A percentile compares a stretch with the other conserved stretches of the same genome.
These are phyloP conservation scores for Silene coronaria DNA, from an alignment of 179 eudicot genomes.

Conservation along the genomic window DNA sequence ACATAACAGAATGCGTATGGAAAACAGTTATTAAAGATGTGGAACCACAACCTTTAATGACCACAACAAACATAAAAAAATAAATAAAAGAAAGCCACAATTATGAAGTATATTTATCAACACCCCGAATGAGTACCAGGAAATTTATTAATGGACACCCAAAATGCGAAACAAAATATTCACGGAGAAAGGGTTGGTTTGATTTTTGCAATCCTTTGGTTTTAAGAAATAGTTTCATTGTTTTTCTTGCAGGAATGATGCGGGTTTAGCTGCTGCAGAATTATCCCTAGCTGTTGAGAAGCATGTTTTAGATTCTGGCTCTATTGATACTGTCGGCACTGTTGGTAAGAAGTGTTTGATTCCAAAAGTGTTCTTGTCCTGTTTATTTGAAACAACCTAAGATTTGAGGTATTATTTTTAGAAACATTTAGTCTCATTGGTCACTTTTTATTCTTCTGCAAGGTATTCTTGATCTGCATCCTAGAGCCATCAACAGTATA, in stretches of 20 bases:
- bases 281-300: conserved; percentile 83
- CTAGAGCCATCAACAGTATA: conserved; percentile 94
- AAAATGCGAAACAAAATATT: too few relatives aligned
- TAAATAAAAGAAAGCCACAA: too few relatives aligned
- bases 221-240: background rate
- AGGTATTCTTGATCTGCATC: conserved; percentile 94
- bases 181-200: too few relatives aligned
- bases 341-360: conserved; percentile 46
- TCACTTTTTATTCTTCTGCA: conserved; percentile 2
- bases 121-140: too few relatives aligned
- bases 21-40: too few relatives aligned
- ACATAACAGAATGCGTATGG: too few relatives aligned
- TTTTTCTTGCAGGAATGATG: conserved; percentile 64
- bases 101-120: too few relatives aligned
- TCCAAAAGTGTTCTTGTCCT: background rate
- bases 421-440: background rate
- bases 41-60: too few relatives aligned
- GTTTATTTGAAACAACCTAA: background rate
- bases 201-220: background rate
- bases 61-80: too few relatives aligned
- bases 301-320: conserved; percentile 82
- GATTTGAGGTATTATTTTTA: too few relatives aligned
- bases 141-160: too few relatives aligned
- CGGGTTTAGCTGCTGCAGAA: conserved; percentile 98
- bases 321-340: conserved; percentile 94